Percentiles rank a stretch among this genome's conserved stretches.
These are phyloP conservation scores for Trichocladium antarcticum DNA, from an alignment of 495 filamentous ascomycete species.

Conservation along the genomic window DNA sequence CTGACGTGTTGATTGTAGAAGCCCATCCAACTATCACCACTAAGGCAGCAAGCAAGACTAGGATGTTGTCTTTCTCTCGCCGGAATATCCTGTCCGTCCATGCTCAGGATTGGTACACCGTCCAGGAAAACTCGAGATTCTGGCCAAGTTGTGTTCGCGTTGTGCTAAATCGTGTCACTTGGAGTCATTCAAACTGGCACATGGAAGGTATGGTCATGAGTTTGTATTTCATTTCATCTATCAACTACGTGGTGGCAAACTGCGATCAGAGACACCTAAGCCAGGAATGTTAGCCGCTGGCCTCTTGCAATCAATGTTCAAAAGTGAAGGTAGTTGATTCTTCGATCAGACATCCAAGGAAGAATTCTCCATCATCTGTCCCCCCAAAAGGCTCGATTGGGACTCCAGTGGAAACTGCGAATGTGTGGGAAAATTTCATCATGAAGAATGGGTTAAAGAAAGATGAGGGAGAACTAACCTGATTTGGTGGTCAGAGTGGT, in stretches of 20 bases:
- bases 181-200: neutral
- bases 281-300: slow-evolving; percentile 17
- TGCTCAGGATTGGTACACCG: too few species aligned
- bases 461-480: slow-evolving; percentile 19
- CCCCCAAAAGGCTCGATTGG: slow-evolving; percentile 43
- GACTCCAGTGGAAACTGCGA: slow-evolving; percentile 63
- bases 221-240: neutral
- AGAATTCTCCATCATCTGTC: slow-evolving; percentile 46
- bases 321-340: slow-evolving; percentile 10
- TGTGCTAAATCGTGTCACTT: too few species aligned
- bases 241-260: neutral
- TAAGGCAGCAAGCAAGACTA: too few species aligned
- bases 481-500: neutral
- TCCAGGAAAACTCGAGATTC: too few species aligned
- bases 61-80: too few species aligned
- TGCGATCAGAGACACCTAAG: neutral
- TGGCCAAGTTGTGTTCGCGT: too few species aligned
- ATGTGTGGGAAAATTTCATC: slow-evolving; percentile 44
- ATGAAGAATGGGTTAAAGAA: slow-evolving; percentile 35
- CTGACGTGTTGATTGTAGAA: too few species aligned
- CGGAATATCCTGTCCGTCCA: too few species aligned
- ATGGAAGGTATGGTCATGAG: neutral
- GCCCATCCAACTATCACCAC: too few species aligned
- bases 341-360: slow-evolving; percentile 57
- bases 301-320: slow-evolving; percentile 1